Base-by-base conservation (phyloP, 108 stramenopile genomes). In the Skeletonema grethae region DNA sequence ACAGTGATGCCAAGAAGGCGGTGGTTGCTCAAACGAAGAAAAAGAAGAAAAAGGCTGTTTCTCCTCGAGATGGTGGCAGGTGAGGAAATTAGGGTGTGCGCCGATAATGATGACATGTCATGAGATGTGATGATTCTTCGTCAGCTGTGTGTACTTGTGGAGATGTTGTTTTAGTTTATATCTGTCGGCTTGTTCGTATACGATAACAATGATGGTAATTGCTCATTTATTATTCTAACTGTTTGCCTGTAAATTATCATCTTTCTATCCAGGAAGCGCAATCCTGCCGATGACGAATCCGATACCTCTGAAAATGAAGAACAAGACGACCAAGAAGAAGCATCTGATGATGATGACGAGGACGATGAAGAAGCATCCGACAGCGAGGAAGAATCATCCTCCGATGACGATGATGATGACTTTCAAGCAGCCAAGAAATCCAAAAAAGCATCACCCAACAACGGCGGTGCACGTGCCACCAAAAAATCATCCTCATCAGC, bases 1-100 rank as follows among this genome's bases (percentile, higher is more conserved):
- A 87, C 77, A 81, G 75, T 50, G 83, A 82, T 57, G 86, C 86
- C 63, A 43, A 55, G 39, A 53, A 39, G 63, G 43, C 12, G 32
- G 22, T 22, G 25, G 16, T 2, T n/a, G 25, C 20, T 11, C 48
- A 13, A 75, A 36, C 48, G 10, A 75, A 36, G 30, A 53, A 61
- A 28, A 28, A 28, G 25, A 28, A 28, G 69, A 39, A 31, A n/a
- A 59, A 64, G 56, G 25, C 53, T 9, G 38, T 24, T 32, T 9
- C 45, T n/a, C 38, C 25, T 1, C 25, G 25, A 28, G 25, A n/a
- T n/a, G n/a, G n/a, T n/a, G n/a, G 25, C 25, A 28, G 25, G 25
- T 28, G 25, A 28, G 25, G 0, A 28, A 28, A 28, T 28, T 28
- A 28, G 25, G 25, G 25, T 28, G 25, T 28, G 25, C 25, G 25